Base-by-base conservation (phyloP, 805 yeast genomes). In the Ogataea polymorpha region DNA sequence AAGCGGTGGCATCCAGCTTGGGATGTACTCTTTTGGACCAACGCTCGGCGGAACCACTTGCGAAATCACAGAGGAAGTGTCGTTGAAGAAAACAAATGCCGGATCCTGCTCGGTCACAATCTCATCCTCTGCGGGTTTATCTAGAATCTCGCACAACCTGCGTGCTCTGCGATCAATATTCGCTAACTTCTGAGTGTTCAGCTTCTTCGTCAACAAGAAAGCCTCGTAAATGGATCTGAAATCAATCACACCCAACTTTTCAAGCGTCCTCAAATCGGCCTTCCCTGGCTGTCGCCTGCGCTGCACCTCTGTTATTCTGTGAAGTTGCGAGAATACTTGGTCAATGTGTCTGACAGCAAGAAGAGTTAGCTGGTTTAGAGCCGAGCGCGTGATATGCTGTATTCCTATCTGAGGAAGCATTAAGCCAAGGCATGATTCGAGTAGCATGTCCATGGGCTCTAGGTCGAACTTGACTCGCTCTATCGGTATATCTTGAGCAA, bases 1-100 rank as follows among this genome's bases (percentile, higher is more conserved):
- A 21, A 91, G 70, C 10, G 79, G 79, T 0, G 99, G 99, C 51
- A 91, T 66, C 81, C 89, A 89, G 5, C 66, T 56, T 0, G 95
- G 95, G 6, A 86, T 72, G 44, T 77, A 77, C 5, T 59, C 56
- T 35, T 65, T 66, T 26, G 61, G 49, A 20, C 61, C 56, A 16
- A 68, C 65, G 1, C 65, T 59, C 25, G 81, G 64, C 41, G 81
- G 89, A 11, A 82, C 75, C 18, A 86, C 67, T 35, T 72, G 66
- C 3, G 77, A 68, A 3, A 54, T 47, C 3, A 79, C 67, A 39
- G 71, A 75, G 36, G 75, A 70, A 18, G 68, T 68, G 42, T 75
- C 75, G 29, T 74, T 67, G 46, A 71, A 71, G 55, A 79, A 80
- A 35, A 79, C 77, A 35, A 70, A 71, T n/a, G 69, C 60, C 8